Conservation (phyloP, 2,329 filamentous ascomycete genomes). For the Fusarium mangiferae region DNA sequence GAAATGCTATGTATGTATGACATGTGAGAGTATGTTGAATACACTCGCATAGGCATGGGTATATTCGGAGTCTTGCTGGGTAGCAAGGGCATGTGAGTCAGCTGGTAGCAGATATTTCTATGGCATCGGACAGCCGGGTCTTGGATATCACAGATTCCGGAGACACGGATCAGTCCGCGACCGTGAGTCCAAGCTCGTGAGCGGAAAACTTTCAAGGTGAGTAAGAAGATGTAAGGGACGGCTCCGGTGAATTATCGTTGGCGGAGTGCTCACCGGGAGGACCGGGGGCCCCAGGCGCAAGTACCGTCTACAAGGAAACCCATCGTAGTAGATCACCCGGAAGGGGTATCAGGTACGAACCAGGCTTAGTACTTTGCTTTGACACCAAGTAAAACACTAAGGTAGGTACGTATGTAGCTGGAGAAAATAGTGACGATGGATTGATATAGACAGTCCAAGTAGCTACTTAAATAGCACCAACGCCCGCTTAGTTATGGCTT, state of each 20-base stretch:
- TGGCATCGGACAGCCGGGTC: conserved; percentile 30
- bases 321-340: not conserved
- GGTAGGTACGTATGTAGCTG: not conserved
- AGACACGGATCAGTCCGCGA: conserved; percentile 30
- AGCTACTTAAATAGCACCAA: conserved; percentile 3
- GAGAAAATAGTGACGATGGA: conserved; percentile 16
- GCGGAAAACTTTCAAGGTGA: conserved; percentile 7
- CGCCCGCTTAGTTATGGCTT: conserved; percentile 17
- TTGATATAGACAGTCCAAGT: conserved; percentile 2
- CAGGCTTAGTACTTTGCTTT: not conserved
- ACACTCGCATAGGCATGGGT: not conserved
- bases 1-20: not conserved
- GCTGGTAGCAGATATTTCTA: not conserved
- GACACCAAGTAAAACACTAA: not conserved
- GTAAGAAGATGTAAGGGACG: not conserved
- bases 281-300: not conserved
- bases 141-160: conserved; percentile 7
- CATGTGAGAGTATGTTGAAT: conserved; percentile 4
- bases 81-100: conserved; percentile 22
- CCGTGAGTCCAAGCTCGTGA: not conserved
- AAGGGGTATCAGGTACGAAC: conserved; percentile 10
- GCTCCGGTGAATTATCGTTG: conserved; percentile 43
- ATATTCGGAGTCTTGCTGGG: conserved; percentile 10
- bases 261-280: conserved; percentile 19
- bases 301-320: conserved; percentile 10